Evolutionary conservation across 2,329 filamentous ascomycete genomes (phyloP), one percentile per base, ranked within the genome.

Genomic region (Didymella pomorum): DNA sequence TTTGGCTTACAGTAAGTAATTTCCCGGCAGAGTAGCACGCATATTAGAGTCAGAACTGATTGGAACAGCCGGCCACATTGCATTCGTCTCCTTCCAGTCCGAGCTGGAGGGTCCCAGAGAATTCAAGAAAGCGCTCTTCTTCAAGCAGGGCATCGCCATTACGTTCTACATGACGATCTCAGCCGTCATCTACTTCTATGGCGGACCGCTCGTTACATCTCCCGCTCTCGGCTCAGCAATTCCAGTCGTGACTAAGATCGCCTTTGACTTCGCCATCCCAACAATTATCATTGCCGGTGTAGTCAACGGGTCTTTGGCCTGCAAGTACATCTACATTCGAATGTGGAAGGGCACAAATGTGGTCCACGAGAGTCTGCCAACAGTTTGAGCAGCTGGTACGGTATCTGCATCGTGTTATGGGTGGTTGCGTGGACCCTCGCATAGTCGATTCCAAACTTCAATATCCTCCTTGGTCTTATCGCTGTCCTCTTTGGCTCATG

Each of bases 201-300:
- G 84, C 5, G 89, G 89, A 0, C 77, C 80, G 0, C 74, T 80
- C 10, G 87, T 92, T 2, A 80, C 82, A 1, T 87, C 86, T 1
- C 89, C 89, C 0, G 89, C 89, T 0, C 81, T 92, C 1, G 85
- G 87, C 8, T 89, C 87, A 0, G 84, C 88, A 8, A 81, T 82
- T 3, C 72, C 72, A 1, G 68, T 82, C 0, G 76, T 91, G 45
- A 81, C 84, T 21, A 90, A 90, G 69, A 78, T 89, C 11, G 87
- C 88, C 12, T 91, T 87, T 76, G 88, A 87, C 23, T 79, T 91
- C 58, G 89, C 89, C 0, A 80, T 89, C 2, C 88, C 88, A 14
- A 91, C 89, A 2, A 91, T 91, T 57, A 79, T 91, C 46, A 85
- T 92, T 48, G 87, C 88, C 0, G 89, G 89, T 52, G 87, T 90